Evolutionary conservation across 805 yeast species (phyloP).

Genomic region (Kregervanrija fluxuum): DNA sequence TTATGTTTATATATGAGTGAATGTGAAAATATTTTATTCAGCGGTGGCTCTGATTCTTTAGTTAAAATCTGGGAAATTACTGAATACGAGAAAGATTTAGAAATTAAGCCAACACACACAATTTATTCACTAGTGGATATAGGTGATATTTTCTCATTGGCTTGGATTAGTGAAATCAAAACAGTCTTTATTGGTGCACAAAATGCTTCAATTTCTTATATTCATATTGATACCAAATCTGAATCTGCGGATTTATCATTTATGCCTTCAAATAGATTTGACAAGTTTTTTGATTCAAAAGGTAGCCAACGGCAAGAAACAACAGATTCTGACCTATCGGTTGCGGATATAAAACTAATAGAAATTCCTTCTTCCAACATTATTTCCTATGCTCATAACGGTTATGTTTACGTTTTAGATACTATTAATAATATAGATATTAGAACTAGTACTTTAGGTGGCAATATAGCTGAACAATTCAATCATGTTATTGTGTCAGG

Average conservation of each 20-base stretch:
- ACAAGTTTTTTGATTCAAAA: slow-evolving; percentile 81
- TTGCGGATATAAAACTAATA: slow-evolving; percentile 33
- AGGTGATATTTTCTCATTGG: slow-evolving; percentile 86
- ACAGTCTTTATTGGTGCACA: slow-evolving; percentile 84
- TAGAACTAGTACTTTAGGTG: slow-evolving; percentile 14
- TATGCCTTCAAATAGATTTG: slow-evolving; percentile 62
- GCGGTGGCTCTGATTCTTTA: slow-evolving; percentile 87
- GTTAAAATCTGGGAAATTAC: slow-evolving; percentile 77
- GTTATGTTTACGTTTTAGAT: slow-evolving; percentile 74
- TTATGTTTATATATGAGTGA: slow-evolving; percentile 54
- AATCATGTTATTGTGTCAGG: slow-evolving; percentile 50
- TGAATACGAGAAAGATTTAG: slow-evolving; percentile 11
- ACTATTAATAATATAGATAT: slow-evolving; percentile 20
- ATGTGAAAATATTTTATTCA: slow-evolving; percentile 55
- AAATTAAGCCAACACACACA: slow-evolving; percentile 45
- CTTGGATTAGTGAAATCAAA: slow-evolving; percentile 53
- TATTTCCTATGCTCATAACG: slow-evolving; percentile 81
- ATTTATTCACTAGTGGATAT: slow-evolving; percentile 81
- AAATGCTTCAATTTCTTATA: slow-evolving; percentile 81
- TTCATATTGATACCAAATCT: slow-evolving; percentile 31
- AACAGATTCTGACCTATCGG: slow-evolving; percentile 10
- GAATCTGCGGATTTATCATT: slow-evolving; percentile 26
- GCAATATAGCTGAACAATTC: slow-evolving; percentile 19
- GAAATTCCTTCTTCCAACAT: slow-evolving; percentile 65
- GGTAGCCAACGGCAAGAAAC: slow-evolving; percentile 37